These are phyloP conservation scores for Yamadazyma takamatsuzukensis DNA, from an alignment of 805 yeast species.

Conservation along the genomic window DNA sequence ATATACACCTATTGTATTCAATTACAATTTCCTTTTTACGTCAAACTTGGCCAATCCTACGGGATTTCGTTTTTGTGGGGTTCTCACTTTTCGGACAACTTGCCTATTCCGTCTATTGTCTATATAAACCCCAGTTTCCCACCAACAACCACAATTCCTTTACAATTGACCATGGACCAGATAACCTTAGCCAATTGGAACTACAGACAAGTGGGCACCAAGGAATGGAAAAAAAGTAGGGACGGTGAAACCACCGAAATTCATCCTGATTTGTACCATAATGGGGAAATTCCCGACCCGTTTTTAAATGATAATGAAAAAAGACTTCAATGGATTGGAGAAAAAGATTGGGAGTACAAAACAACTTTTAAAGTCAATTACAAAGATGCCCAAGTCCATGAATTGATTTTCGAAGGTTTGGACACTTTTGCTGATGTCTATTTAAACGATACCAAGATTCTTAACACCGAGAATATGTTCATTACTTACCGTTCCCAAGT, in stretches of 20 bases:
- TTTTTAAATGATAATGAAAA: conserved; percentile 41
- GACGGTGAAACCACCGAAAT: conserved; percentile 24
- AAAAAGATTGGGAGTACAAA: conserved; percentile 47
- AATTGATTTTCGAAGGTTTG: conserved; percentile 40
- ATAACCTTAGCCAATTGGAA: conserved; percentile 11
- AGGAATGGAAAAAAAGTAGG: conserved; percentile 10
- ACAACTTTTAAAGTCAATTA: conserved; percentile 13
- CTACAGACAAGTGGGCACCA: conserved; percentile 8
- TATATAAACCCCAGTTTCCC: not conserved
- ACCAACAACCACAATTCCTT: not conserved
- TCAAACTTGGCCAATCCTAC: no score
- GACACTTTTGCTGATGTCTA: conserved; percentile 41
- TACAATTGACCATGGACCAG: not conserved
- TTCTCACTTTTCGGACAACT: not conserved
- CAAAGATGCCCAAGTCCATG: conserved; percentile 10
- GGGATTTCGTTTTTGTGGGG: no score
- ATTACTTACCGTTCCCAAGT: conserved; percentile 29
- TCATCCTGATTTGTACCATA: conserved; percentile 37
- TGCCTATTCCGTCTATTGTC: not conserved
- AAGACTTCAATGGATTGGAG: conserved; percentile 49
- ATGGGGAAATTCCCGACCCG: conserved; percentile 43
- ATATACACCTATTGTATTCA: no score
- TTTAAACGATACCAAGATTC: conserved; percentile 33
- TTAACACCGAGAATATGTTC: conserved; percentile 45
- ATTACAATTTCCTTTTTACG: no score